A percentile compares a stretch with the other conserved stretches of the same genome.
Evolutionary conservation across 2,329 filamentous ascomycete genomes (phyloP).

Genomic region (Phaeosphaeria sp.): DNA sequence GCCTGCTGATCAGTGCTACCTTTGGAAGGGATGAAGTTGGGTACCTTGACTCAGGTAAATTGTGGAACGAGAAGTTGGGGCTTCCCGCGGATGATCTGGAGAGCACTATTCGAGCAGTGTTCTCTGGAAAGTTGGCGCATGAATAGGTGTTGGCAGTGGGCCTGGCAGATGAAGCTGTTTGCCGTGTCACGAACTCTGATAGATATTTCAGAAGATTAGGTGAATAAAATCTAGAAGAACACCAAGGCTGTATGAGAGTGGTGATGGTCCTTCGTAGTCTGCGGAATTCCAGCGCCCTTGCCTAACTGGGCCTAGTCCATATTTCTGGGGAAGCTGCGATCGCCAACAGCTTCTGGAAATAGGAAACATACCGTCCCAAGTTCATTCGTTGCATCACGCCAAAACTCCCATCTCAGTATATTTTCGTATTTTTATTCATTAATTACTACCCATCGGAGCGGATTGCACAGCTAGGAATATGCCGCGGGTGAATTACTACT

Average conservation of each 20-base stretch:
- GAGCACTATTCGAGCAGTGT: slow-evolving; percentile 38
- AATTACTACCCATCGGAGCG: slow-evolving; percentile 1
- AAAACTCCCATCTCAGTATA: not conserved
- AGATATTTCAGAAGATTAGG: too few relatives aligned
- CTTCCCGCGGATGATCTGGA: slow-evolving; percentile 51
- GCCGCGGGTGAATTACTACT: slow-evolving; percentile 49
- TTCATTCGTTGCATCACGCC: slow-evolving; percentile 10
- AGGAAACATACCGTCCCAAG: slow-evolving; percentile 7
- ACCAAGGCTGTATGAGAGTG: too few relatives aligned
- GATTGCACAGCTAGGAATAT: slow-evolving; percentile 48
- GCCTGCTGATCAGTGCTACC: slow-evolving; percentile 26
- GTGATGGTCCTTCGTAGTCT: not conserved
- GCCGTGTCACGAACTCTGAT: too few relatives aligned
- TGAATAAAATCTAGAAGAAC: too few relatives aligned
- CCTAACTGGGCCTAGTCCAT: slow-evolving; percentile 1
- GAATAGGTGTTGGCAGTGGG: slow-evolving; percentile 4
- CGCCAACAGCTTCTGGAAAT: slow-evolving; percentile 12
- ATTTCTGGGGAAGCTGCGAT: slow-evolving; percentile 17
- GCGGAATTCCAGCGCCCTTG: slow-evolving; percentile 5
- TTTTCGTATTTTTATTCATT: not conserved
- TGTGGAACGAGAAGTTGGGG: slow-evolving; percentile 53
- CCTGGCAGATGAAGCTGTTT: not conserved
- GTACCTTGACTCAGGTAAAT: slow-evolving; percentile 27
- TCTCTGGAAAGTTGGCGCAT: slow-evolving; percentile 13
- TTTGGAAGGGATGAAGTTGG: slow-evolving; percentile 27